These are phyloP conservation scores for Gossypium rotundifolium DNA, from an alignment of 345 rosid genomes.

Conservation along the genomic window DNA sequence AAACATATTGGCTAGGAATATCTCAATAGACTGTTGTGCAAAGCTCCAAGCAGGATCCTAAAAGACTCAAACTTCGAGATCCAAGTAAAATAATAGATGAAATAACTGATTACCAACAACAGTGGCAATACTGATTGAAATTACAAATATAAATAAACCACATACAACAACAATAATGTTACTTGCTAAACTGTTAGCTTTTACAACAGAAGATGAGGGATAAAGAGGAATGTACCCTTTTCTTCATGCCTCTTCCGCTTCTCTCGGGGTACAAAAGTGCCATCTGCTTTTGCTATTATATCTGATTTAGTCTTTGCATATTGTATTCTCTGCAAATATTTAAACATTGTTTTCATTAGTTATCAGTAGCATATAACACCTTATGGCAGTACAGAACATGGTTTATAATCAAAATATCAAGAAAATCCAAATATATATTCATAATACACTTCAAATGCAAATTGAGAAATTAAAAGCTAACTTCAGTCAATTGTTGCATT, in stretches of 20 bases:
- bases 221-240: conserved; percentile 44
- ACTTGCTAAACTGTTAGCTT: background rate
- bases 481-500: background rate
- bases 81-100: background rate
- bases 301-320: conserved; percentile 93
- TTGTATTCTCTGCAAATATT: conserved; percentile 66
- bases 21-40: background rate
- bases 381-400: background rate
- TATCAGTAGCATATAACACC: background rate
- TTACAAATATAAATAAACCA: background rate
- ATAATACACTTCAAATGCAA: background rate
- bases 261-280: conserved; percentile 94
- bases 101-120: background rate
- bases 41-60: background rate
- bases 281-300: conserved; percentile 90
- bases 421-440: background rate
- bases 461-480: background rate
- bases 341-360: conserved; percentile 2
- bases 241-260: conserved; percentile 92
- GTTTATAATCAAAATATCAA: background rate
- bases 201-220: background rate
- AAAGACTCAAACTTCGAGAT: background rate
- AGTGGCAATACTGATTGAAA: background rate
- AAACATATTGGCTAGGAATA: background rate
- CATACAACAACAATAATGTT: background rate